These are phyloP conservation scores for Cornus kousa DNA, from an alignment of 148 eudicot genomes.

Conservation along the genomic window DNA sequence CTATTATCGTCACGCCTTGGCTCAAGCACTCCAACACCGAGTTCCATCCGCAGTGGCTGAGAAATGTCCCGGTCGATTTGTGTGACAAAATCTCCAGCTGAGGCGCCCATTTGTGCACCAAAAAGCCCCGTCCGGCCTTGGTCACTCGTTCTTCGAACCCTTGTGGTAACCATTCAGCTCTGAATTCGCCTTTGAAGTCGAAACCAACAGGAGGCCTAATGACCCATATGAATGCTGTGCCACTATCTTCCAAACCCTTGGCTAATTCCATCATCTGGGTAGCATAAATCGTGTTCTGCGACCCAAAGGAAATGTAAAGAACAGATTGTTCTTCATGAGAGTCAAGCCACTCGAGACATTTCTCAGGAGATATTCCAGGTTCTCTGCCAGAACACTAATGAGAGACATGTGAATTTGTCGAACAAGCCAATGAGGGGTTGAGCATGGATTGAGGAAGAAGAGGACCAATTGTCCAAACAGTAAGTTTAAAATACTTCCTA, in stretches of 20 bases:
- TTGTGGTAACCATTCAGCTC: slow-evolving; percentile 53
- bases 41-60: slow-evolving; percentile 71
- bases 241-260: slow-evolving; percentile 56
- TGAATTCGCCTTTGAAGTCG: slow-evolving; percentile 42
- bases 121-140: slow-evolving; percentile 33
- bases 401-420: background rate
- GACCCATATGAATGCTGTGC: slow-evolving; percentile 67
- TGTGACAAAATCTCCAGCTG: slow-evolving; percentile 66
- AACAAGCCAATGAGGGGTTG: background rate
- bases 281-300: slow-evolving; percentile 61
- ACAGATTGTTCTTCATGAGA: slow-evolving; percentile 38
- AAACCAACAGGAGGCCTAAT: slow-evolving; percentile 68
- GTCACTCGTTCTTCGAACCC: slow-evolving; percentile 51
- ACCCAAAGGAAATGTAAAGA: slow-evolving; percentile 78
- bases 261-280: slow-evolving; percentile 84
- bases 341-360: slow-evolving; percentile 54
- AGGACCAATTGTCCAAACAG: slow-evolving; percentile 72
- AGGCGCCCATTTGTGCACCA: slow-evolving; percentile 61
- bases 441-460: slow-evolving; percentile 37
- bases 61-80: slow-evolving; percentile 48
- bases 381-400: slow-evolving; percentile 20
- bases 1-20: slow-evolving; percentile 62
- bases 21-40: slow-evolving; percentile 65
- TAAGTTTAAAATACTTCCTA: slow-evolving; percentile 33
- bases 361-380: slow-evolving; percentile 26